A percentile compares a stretch with the other conserved stretches of the same genome.
These are phyloP conservation scores for Adansonia digitata DNA, from an alignment of 345 rosid genomes.

Conservation along the genomic window DNA sequence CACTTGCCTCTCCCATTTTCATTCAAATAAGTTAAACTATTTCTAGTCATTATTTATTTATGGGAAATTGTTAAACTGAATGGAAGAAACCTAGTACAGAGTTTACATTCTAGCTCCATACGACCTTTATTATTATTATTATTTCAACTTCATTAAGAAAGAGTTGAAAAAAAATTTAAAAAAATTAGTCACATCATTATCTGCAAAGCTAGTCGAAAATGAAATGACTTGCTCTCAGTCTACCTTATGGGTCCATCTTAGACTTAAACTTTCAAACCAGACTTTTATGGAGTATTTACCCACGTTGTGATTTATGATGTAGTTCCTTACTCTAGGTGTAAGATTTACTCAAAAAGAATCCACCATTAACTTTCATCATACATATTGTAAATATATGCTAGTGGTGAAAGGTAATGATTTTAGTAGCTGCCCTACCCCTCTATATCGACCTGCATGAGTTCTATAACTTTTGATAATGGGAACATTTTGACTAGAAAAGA, in stretches of 20 bases:
- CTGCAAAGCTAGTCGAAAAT: neutral
- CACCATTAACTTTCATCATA: neutral
- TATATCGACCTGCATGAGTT: neutral
- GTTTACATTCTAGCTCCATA: neutral
- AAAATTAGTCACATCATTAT: constrained; percentile 5
- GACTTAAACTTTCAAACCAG: neutral
- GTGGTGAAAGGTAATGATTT: neutral
- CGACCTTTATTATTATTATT: too few species aligned
- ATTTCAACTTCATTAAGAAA: neutral
- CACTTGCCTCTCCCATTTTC: neutral
- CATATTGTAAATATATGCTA: neutral
- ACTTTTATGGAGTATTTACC: neutral
- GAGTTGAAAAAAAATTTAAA: neutral
- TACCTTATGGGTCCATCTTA: neutral
- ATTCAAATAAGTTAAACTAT: too few species aligned
- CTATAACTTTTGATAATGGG: too few species aligned
- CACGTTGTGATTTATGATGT: neutral
- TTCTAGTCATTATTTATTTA: neutral
- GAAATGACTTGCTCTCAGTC: neutral
- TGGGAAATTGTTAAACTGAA: neutral
- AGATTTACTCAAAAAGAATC: too few species aligned
- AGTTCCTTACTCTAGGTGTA: too few species aligned
- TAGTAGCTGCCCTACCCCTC: too few species aligned
- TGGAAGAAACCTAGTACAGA: neutral
- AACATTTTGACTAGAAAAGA: too few species aligned